Evolutionary conservation across 495 filamentous ascomycete species (phyloP).

Genomic region (Friedmanniomyces endolithicus): DNA sequence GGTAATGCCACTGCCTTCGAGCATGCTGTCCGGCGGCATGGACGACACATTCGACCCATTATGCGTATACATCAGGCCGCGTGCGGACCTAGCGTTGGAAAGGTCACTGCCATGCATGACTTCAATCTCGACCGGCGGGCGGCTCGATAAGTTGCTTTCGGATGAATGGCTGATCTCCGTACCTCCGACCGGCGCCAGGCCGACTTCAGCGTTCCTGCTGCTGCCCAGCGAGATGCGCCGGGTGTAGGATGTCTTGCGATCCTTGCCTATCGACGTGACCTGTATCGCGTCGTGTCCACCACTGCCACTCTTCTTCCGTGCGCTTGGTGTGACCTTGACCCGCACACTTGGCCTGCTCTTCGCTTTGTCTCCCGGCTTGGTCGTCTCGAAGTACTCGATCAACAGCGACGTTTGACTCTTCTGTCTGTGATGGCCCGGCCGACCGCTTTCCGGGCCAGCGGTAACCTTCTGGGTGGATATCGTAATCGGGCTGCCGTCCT

Average conservation of each 20-base stretch:
- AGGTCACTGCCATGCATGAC: slow-evolving; percentile 50
- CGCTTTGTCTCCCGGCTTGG: slow-evolving; percentile 45
- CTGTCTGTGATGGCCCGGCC: slow-evolving; percentile 5
- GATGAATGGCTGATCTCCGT: slow-evolving; percentile 59
- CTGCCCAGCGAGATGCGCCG: slow-evolving; percentile 47
- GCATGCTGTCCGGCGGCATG: slow-evolving; percentile 81
- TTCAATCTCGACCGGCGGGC: slow-evolving; percentile 72
- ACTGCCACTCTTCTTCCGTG: slow-evolving; percentile 36
- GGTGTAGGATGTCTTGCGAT: slow-evolving; percentile 52
- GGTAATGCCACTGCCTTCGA: slow-evolving; percentile 44
- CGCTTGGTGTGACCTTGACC: slow-evolving; percentile 83
- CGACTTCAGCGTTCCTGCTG: slow-evolving; percentile 39
- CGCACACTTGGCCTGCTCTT: slow-evolving; percentile 77
- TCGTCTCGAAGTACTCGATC: slow-evolving; percentile 95
- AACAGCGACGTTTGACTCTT: slow-evolving; percentile 81
- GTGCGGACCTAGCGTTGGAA: slow-evolving; percentile 35
- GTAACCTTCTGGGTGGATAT: slow-evolving; percentile 53
- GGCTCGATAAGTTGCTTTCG: slow-evolving; percentile 56
- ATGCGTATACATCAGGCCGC: slow-evolving; percentile 45
- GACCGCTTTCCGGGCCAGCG: slow-evolving; percentile 40
- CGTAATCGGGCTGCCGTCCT: slow-evolving; percentile 88
- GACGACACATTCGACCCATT: slow-evolving; percentile 78
- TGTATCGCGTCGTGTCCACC: slow-evolving; percentile 60
- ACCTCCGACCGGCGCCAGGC: slow-evolving; percentile 31
- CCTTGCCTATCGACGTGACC: slow-evolving; percentile 63